Evolutionary conservation across 805 yeast genomes (phyloP), one percentile per base, ranked within the genome.

Genomic region (Ascoidea asiatica): DNA sequence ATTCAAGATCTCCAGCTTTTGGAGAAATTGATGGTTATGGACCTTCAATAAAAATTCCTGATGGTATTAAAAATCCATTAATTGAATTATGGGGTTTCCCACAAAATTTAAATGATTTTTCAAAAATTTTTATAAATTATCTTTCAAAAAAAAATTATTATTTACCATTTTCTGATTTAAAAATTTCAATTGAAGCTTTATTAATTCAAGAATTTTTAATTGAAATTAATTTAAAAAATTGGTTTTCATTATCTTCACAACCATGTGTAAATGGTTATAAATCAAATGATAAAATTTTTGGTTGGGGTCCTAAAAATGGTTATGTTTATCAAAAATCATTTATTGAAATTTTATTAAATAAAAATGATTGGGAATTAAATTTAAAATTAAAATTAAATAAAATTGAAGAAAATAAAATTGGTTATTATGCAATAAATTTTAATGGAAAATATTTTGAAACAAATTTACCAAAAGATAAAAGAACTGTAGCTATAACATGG

Each of bases 1-100:
- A 88, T 63, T 84, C 95, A 0, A 71, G 92, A 55, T 86, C 95
- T 33, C 96, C 97, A 18, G 97, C 97, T 1, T 90, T 84, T 62
- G 98, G 97, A 67, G 97, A 90, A 64, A 86, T 90, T 54, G 97
- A 89, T 60, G 97, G 97, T 23, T 92, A 90, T 60, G 97, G 97
- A 2, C 95, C 97, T 0, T 76, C 83, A 2, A 72, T 92, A 54
- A 89, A 89, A 56, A 45, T 49, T 21, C 52, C 52, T 4, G 11
- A 43, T 17, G 50, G 52, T 5, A 79, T 86, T 4, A 73, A 81
- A 5, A 72, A 78, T 11, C 69, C 73, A 36, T 94, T 94, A 1
- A 66, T 72, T 42, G 75, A 74, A 44, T 66, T 77, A 18, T 89
- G 97, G 96, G 95, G 95, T 0, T 65, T 69, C 44, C 95, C 96